Evolutionary conservation across 169 alveolate species (phyloP).

Genomic region (Amoebophrya sp.): DNA sequence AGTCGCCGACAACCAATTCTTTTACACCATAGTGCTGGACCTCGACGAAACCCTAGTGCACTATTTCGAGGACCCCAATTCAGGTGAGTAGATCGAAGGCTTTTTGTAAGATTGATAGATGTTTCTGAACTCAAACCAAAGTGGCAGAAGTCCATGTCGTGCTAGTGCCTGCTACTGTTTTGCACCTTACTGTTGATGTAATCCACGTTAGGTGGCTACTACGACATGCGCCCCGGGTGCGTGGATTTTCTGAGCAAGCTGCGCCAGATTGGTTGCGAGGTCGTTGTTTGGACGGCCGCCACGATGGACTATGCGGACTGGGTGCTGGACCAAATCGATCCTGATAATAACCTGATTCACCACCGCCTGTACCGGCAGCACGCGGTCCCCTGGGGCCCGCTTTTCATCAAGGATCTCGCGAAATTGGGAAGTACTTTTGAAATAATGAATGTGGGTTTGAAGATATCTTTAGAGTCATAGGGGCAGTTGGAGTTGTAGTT

Average conservation of each 20-base stretch:
- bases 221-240: conserved; percentile 69
- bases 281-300: conserved; percentile 77
- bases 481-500: too few species aligned
- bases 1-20: too few species aligned
- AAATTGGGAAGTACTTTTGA: conserved; percentile 66
- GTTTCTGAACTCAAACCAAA: background rate
- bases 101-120: background rate
- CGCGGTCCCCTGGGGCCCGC: conserved; percentile 57
- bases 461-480: too few species aligned
- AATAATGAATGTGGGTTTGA: too few species aligned
- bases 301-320: conserved; percentile 77
- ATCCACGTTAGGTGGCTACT: conserved; percentile 43
- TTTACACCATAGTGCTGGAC: conserved; percentile 71
- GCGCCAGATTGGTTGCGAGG: conserved; percentile 60
- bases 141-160: background rate
- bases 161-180: background rate
- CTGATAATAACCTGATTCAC: conserved; percentile 53
- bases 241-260: conserved; percentile 61
- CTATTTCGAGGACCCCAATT: conserved; percentile 58
- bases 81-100: conserved; percentile 54
- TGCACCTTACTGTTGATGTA: too few species aligned
- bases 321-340: conserved; percentile 67
- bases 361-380: conserved; percentile 75
- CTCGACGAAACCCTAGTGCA: conserved; percentile 81
- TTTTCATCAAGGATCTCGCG: conserved; percentile 64